These are phyloP conservation scores for Auriscalpium orientale DNA, from an alignment of 768 basidiomycete species.

Conservation along the genomic window DNA sequence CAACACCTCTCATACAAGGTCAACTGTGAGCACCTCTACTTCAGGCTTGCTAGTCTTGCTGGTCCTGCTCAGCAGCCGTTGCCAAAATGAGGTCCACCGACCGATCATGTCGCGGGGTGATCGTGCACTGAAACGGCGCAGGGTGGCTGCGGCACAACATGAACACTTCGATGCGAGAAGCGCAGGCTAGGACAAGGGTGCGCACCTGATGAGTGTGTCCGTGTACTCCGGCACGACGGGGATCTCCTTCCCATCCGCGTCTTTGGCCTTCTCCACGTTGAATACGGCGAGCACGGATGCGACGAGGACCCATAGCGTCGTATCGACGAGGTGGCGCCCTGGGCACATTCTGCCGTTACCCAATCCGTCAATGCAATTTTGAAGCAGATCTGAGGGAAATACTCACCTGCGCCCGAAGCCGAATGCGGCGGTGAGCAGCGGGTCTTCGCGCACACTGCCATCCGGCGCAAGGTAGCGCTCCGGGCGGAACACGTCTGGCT, in stretches of 20 bases:
- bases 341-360: constrained; percentile 9
- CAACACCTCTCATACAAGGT: too few relatives aligned
- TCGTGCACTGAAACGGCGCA: not conserved
- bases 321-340: constrained; percentile 14
- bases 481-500: constrained; percentile 6
- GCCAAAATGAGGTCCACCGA: not conserved
- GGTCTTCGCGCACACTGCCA: constrained; percentile 1
- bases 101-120: not conserved
- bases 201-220: not conserved
- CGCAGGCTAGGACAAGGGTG: not conserved
- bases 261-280: not conserved
- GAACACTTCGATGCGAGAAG: not conserved
- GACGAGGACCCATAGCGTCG: constrained; percentile 11
- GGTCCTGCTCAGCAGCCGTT: not conserved
- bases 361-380: not conserved
- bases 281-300: constrained; percentile 1
- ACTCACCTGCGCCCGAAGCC: constrained; percentile 5
- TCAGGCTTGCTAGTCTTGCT: too few relatives aligned
- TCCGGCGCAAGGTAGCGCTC: constrained; percentile 9
- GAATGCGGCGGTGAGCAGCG: constrained; percentile 1
- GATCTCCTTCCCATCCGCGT: constrained; percentile 3
- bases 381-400: not conserved
- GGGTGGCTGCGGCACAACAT: not conserved
- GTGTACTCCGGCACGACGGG: not conserved
- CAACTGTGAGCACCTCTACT: too few relatives aligned